Conservation (phyloP, 2,329 filamentous ascomycete genomes). For the Elsinoe necatrix region DNA sequence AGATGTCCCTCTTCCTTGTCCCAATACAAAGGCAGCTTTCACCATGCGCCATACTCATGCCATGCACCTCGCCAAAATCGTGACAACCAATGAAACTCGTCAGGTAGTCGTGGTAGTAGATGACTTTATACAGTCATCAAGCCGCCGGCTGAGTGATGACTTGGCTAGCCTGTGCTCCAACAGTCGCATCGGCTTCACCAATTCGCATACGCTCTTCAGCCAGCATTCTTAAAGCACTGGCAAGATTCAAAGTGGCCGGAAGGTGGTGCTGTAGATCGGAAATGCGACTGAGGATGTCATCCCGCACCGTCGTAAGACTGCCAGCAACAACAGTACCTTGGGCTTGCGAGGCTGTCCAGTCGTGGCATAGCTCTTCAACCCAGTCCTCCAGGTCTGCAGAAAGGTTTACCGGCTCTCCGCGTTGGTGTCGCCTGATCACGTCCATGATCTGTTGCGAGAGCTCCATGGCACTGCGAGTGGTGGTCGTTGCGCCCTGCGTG, state of each 20-base stretch:
- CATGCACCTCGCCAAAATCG: background rate
- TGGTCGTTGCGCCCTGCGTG: background rate
- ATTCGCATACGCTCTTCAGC: slow-evolving; percentile 8
- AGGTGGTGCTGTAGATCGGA: slow-evolving; percentile 2
- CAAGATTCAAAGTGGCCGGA: slow-evolving; percentile 8
- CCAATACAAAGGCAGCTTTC: background rate
- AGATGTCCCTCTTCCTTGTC: background rate
- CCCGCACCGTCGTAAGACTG: background rate
- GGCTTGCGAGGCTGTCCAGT: background rate
- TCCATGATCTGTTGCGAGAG: slow-evolving; percentile 12
- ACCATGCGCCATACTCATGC: background rate
- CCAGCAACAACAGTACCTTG: background rate
- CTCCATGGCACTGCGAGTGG: background rate
- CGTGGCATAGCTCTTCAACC: slow-evolving; percentile 8
- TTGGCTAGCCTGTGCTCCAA: background rate
- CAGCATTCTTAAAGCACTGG: slow-evolving; percentile 5
- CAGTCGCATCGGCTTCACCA: background rate
- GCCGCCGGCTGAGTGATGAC: slow-evolving; percentile 14
- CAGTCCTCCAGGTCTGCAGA: background rate
- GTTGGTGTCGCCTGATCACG: slow-evolving; percentile 4
- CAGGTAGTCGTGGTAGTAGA: background rate
- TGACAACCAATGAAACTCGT: background rate
- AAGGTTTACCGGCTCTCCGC: background rate
- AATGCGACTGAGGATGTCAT: slow-evolving; percentile 12
- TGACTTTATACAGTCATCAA: background rate